phyloP scores from a whole-genome alignment of 768 basidiomycete genomes.

The Mycena galopus region DNA sequence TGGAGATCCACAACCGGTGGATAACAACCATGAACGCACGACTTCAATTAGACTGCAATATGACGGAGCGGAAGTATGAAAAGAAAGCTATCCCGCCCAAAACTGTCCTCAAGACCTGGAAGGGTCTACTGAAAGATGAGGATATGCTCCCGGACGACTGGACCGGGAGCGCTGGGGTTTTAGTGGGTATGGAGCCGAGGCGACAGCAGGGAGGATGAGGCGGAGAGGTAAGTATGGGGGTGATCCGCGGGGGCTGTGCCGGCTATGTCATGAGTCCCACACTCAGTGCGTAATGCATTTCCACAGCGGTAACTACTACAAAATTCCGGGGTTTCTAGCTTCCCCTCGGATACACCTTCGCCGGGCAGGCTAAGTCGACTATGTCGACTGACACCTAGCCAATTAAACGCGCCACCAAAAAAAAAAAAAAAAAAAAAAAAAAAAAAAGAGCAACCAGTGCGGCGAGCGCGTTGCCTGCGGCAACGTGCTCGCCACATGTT shows the following conservation, averaged over 20 bases:
- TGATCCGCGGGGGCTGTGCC: conserved; percentile 18
- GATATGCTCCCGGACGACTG: conserved; percentile 29
- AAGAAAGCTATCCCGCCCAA: conserved; percentile 12
- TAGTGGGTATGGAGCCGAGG: conserved; percentile 38
- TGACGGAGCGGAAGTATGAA: conserved; percentile 18
- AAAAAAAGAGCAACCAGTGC: too few relatives aligned
- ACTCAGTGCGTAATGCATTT: conserved; percentile 18
- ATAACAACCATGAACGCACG: conserved; percentile 21
- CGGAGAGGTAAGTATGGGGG: conserved; percentile 20
- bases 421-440: too few relatives aligned
- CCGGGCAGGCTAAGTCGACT: too few relatives aligned
- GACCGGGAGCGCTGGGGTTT: conserved; percentile 33
- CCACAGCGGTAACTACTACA: too few relatives aligned
- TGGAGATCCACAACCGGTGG: conserved; percentile 33
- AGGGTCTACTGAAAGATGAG: conserved; percentile 20
- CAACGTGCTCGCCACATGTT: too few relatives aligned
- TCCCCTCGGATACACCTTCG: too few relatives aligned
- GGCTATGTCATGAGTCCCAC: conserved; percentile 22
- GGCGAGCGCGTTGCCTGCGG: too few relatives aligned
- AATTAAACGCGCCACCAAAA: too few relatives aligned
- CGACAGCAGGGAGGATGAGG: neutral
- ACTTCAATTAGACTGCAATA: conserved; percentile 13
- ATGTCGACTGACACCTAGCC: too few relatives aligned
- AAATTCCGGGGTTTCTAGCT: too few relatives aligned
- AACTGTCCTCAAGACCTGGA: conserved; percentile 33